Percentiles rank a stretch among this genome's conserved stretches.
Conservation (phyloP, 345 rosid genomes). For the Citrus maxima region DNA sequence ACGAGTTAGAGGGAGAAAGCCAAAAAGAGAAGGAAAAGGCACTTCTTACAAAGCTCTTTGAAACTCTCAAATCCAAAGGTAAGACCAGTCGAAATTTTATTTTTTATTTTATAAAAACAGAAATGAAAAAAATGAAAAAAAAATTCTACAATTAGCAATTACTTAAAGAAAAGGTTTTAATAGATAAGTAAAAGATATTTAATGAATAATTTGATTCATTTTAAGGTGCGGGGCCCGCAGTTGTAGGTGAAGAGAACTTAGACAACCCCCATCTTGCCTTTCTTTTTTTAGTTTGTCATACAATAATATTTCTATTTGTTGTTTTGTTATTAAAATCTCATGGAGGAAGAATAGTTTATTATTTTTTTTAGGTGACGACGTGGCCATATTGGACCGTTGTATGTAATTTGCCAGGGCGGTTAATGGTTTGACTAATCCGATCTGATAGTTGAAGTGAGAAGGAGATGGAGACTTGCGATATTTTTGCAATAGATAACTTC, state of each 20-base stretch:
- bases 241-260: constrained; percentile 42
- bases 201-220: no score
- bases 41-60: background rate
- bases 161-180: no score
- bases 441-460: no score
- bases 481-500: no score
- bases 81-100: no score
- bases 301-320: background rate
- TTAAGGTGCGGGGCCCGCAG: constrained; percentile 6
- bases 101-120: background rate
- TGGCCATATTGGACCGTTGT: background rate
- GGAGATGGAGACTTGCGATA: no score
- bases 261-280: constrained; percentile 14
- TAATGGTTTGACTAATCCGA: background rate
- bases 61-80: background rate
- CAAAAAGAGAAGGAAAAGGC: background rate
- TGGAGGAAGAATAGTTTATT: background rate
- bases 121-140: background rate
- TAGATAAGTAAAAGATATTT: no score
- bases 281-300: background rate
- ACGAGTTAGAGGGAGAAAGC: background rate
- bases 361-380: background rate
- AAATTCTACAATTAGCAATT: no score
- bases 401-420: background rate
- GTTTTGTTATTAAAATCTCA: no score